These are phyloP conservation scores for Dactylonectria estremocensis DNA, from an alignment of 2,329 filamentous ascomycete species.

Conservation along the genomic window DNA sequence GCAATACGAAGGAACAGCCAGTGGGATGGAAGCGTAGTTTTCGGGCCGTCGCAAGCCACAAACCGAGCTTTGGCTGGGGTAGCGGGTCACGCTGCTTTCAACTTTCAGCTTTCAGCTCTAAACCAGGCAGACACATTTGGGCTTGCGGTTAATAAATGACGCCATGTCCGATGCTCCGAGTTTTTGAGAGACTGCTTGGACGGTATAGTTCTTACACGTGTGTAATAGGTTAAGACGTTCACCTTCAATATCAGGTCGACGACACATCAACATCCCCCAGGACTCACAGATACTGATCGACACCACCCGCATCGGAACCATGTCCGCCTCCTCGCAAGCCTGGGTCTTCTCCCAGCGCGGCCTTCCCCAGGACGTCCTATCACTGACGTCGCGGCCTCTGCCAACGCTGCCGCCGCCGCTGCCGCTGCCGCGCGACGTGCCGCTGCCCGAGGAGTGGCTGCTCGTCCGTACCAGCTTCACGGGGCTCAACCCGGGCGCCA, in stretches of 20 bases:
- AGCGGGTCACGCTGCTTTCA: constrained; percentile 24
- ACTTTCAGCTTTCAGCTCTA: constrained; percentile 20
- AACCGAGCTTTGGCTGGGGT: constrained; percentile 4
- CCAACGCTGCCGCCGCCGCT: constrained; percentile 47
- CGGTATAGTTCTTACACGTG: not conserved
- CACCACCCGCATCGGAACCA: not conserved
- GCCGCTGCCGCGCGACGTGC: constrained; percentile 48
- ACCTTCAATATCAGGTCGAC: not conserved
- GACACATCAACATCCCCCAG: not conserved
- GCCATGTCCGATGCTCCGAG: not conserved
- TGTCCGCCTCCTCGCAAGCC: constrained; percentile 41
- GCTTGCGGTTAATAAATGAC: not conserved
- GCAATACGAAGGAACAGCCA: constrained; percentile 3
- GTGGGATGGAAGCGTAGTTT: constrained; percentile 10
- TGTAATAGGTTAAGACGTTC: not conserved
- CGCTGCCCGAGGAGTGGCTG: constrained; percentile 54
- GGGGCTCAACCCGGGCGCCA: constrained; percentile 62
- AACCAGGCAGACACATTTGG: constrained; percentile 21
- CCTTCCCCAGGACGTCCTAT: constrained; percentile 46
- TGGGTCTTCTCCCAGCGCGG: constrained; percentile 52
- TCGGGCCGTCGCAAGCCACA: constrained; percentile 25
- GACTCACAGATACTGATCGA: not conserved
- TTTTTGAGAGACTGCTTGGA: no score
- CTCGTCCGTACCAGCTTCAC: constrained; percentile 59
- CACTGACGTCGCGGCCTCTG: constrained; percentile 40